These are phyloP conservation scores for Silene latifolia DNA, from an alignment of 148 eudicot species.

Conservation along the genomic window DNA sequence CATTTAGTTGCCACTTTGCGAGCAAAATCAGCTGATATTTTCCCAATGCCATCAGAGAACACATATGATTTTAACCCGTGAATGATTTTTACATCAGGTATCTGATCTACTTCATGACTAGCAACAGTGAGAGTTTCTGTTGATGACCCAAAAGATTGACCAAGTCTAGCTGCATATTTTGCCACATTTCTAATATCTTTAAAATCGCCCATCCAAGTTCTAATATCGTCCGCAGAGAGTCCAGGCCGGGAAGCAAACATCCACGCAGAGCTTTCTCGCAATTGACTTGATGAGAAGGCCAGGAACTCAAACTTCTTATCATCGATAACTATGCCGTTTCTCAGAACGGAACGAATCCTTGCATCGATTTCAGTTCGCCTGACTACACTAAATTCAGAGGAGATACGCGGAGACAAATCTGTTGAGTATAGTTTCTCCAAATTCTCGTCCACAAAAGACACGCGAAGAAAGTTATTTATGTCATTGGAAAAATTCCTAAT, in stretches of 20 bases:
- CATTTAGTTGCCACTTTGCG: constrained; percentile 63
- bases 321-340: constrained; percentile 59
- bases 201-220: constrained; percentile 87
- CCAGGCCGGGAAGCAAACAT: constrained; percentile 81
- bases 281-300: constrained; percentile 87
- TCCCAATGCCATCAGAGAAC: constrained; percentile 95
- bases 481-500: constrained; percentile 46
- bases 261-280: constrained; percentile 87
- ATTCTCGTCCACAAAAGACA: constrained; percentile 90
- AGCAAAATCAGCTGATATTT: constrained; percentile 79
- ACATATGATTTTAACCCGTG: constrained; percentile 31
- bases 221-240: constrained; percentile 56
- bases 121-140: constrained; percentile 68
- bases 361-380: constrained; percentile 48
- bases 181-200: constrained; percentile 66
- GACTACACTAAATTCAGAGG: constrained; percentile 23
- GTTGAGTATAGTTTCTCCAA: constrained; percentile 58
- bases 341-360: constrained; percentile 52
- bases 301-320: constrained; percentile 78
- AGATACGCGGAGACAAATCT: constrained; percentile 52
- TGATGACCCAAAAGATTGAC: constrained; percentile 90
- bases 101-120: constrained; percentile 45
- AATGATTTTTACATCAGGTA: constrained; percentile 48
- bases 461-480: constrained; percentile 76
- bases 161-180: constrained; percentile 96